Evolutionary conservation across 2,329 filamentous ascomycete species (phyloP), one percentile per base, ranked within the genome.

Genomic region (Trichoderma polysporum): DNA sequence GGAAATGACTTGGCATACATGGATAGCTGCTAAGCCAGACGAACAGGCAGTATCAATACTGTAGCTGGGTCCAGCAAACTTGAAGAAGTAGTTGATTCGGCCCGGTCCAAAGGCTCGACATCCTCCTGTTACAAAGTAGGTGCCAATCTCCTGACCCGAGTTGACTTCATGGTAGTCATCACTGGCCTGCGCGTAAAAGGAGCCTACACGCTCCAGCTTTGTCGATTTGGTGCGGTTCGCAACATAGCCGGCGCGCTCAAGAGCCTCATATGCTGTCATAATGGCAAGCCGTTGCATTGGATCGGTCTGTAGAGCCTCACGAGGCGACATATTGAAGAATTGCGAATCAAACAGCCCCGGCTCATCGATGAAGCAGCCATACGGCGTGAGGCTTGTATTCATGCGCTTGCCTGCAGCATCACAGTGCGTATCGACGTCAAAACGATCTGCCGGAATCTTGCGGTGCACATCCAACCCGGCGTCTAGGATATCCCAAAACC

Each of bases 281-380:
- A 95, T 80, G 2, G 89, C 89, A 22, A 94, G 81, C 68, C 92
- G 84, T 74, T 92, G 91, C 79, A 90, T 90, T 0, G 92, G 92
- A 75, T 94, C 91, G 0, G 87, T 90, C 71, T 92, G 88, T 54
- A 86, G 84, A 12, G 91, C 91, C 77, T 94, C 91, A 68, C 89
- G 85, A 1, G 91, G 91, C 39, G 90, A 93, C 84, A 94, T 93
- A 76, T 92, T 92, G 84, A 94, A 94, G 81, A 94, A 93, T 0
- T 86, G 82, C 1, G 90, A 86, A 73, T 94, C 91, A 71, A 94
- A 94, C 12, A 90, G 80, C 53, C 89, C 90, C 0, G 91, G 90
- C 60, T 91, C 83, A 39, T 92, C 85, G 64, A 92, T 78, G 70
- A 79, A 93, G 78, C 89, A 91, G 8, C 91, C 91, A 69, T 86